Conservation (phyloP, 805 yeast species). For the Ogataea allantospora region DNA sequence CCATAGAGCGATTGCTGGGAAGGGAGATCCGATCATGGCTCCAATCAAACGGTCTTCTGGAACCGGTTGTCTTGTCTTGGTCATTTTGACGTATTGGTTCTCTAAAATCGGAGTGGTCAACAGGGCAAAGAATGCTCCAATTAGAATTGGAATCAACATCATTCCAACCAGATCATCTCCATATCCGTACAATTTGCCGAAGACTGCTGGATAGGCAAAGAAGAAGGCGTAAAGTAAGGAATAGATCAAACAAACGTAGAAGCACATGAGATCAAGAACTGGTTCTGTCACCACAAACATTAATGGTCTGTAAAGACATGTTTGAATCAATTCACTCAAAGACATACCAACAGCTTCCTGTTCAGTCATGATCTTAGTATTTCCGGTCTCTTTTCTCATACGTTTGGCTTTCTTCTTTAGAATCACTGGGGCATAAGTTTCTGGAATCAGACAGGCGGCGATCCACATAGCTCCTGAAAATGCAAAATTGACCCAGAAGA, state of each 20-base stretch:
- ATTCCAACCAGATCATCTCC: conserved; percentile 78
- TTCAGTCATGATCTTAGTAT: conserved; percentile 83
- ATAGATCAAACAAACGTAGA: conserved; percentile 84
- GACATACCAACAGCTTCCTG: conserved; percentile 82
- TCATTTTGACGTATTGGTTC: conserved; percentile 50
- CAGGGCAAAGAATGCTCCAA: conserved; percentile 79
- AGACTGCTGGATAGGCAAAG: conserved; percentile 92
- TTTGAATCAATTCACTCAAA: conserved; percentile 62
- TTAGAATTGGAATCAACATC: conserved; percentile 86
- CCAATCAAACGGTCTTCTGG: conserved; percentile 82
- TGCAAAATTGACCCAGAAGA: conserved; percentile 91
- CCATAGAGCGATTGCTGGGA: conserved; percentile 77
- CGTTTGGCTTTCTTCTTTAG: conserved; percentile 62
- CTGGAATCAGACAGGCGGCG: conserved; percentile 66
- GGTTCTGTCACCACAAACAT: conserved; percentile 79
- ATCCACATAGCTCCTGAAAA: conserved; percentile 86
- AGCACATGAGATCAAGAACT: conserved; percentile 77
- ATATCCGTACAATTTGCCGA: conserved; percentile 71
- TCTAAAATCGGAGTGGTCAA: conserved; percentile 75
- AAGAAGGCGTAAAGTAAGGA: conserved; percentile 90
- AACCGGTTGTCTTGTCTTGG: conserved; percentile 55
- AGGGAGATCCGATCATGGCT: conserved; percentile 80
- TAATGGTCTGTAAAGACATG: conserved; percentile 78
- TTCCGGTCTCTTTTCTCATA: conserved; percentile 77
- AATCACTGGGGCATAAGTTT: conserved; percentile 85